Percentiles rank a stretch among this genome's conserved stretches.
phyloP scores from a whole-genome alignment of 768 basidiomycete species.

The Tulasnella sp. region DNA sequence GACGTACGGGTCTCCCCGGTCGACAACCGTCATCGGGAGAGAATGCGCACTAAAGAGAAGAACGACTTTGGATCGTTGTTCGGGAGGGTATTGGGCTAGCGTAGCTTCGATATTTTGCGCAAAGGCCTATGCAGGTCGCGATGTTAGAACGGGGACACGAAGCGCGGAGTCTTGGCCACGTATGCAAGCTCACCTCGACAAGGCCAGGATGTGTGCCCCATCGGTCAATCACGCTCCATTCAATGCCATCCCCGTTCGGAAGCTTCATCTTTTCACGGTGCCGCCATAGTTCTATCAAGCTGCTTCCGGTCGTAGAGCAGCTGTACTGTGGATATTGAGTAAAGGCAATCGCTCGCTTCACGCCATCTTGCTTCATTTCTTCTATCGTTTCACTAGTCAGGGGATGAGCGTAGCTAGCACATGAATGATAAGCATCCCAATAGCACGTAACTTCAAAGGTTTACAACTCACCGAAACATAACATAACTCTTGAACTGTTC shows the following conservation, averaged over 20 bases:
- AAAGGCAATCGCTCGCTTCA: slow-evolving; percentile 88
- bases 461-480: slow-evolving; percentile 62
- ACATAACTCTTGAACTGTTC: slow-evolving; percentile 75
- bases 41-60: slow-evolving; percentile 96
- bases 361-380: slow-evolving; percentile 84
- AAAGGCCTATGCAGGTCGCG: slow-evolving; percentile 54
- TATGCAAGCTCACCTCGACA: slow-evolving; percentile 61
- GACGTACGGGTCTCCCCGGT: slow-evolving; percentile 96
- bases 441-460: background rate
- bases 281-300: slow-evolving; percentile 79
- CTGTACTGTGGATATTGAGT: slow-evolving; percentile 98
- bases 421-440: background rate
- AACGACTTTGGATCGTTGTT: slow-evolving; percentile 59
- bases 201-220: slow-evolving; percentile 96
- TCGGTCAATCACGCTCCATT: slow-evolving; percentile 97
- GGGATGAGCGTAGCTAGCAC: slow-evolving; percentile 57
- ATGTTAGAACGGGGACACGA: background rate
- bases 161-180: background rate
- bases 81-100: slow-evolving; percentile 64
- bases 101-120: slow-evolving; percentile 81
- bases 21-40: slow-evolving; percentile 94
- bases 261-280: slow-evolving; percentile 36
- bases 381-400: slow-evolving; percentile 74
- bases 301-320: slow-evolving; percentile 97
- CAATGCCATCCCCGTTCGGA: slow-evolving; percentile 38